phyloP scores from a whole-genome alignment of 768 basidiomycete species.

The Kwoniella sp. region DNA sequence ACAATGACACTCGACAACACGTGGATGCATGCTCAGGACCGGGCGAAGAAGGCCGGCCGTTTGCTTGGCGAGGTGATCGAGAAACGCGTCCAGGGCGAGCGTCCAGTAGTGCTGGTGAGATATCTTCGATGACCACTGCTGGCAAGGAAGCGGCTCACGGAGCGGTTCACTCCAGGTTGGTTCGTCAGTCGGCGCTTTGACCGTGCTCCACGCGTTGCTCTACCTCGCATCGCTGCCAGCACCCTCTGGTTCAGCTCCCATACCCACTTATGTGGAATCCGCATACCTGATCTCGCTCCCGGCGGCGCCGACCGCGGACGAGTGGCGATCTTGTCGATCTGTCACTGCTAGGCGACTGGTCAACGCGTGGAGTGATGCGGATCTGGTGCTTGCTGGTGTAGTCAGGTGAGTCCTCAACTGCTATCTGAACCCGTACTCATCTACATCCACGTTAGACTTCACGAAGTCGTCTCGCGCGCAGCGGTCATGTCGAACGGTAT shows the following conservation, averaged over 20 bases:
- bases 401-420: slow-evolving; percentile 45
- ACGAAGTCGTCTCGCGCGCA: slow-evolving; percentile 51
- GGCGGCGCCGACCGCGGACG: slow-evolving; percentile 45
- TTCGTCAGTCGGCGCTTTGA: slow-evolving; percentile 53
- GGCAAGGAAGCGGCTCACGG: not conserved
- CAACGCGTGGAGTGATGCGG: slow-evolving; percentile 50
- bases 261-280: slow-evolving; percentile 51
- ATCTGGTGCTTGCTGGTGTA: slow-evolving; percentile 51
- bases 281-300: slow-evolving; percentile 54
- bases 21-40: slow-evolving; percentile 51
- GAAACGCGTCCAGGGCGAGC: slow-evolving; percentile 53
- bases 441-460: slow-evolving; percentile 34
- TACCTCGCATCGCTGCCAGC: slow-evolving; percentile 41
- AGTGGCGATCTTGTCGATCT: slow-evolving; percentile 49
- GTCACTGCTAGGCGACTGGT: slow-evolving; percentile 51
- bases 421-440: not conserved
- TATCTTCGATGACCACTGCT: not conserved
- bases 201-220: slow-evolving; percentile 49
- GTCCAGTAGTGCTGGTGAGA: slow-evolving; percentile 53
- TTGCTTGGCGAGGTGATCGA: slow-evolving; percentile 54
- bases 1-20: slow-evolving; percentile 48
- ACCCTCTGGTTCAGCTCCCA: slow-evolving; percentile 25
- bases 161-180: slow-evolving; percentile 46
- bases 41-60: slow-evolving; percentile 53
- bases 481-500: slow-evolving; percentile 44